phyloP scores from a whole-genome alignment of 306 rosid genomes.

The Comarum palustre region DNA sequence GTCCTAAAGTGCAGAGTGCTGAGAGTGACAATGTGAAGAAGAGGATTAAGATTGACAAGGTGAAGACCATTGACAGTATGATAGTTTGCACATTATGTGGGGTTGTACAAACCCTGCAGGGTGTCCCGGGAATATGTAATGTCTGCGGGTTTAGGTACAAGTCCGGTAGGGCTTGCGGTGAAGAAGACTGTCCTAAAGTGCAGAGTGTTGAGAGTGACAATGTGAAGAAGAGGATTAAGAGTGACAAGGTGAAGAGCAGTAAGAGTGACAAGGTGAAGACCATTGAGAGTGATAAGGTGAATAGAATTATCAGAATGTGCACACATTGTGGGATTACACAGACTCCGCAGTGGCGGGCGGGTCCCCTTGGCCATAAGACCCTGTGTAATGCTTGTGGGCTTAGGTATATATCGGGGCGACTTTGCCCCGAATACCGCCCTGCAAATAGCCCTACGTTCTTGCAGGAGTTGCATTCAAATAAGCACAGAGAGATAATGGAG shows the following conservation, averaged over 20 bases:
- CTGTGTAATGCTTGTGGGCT: constrained; percentile 87
- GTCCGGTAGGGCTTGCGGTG: not conserved
- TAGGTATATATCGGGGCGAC: constrained; percentile 61
- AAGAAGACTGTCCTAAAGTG: constrained; percentile 16
- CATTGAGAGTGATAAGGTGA: constrained; percentile 3
- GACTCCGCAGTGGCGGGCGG: constrained; percentile 80
- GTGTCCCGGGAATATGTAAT: not conserved
- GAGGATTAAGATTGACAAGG: not conserved
- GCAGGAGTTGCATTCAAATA: constrained; percentile 58
- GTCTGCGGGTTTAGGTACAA: not conserved
- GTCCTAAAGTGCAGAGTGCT: constrained; percentile 1
- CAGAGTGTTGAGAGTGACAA: constrained; percentile 1
- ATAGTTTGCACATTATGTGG: not conserved
- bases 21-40: not conserved
- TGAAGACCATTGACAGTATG: not conserved
- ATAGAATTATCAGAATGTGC: constrained; percentile 44
- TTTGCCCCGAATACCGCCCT: constrained; percentile 75
- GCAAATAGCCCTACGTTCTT: constrained; percentile 65
- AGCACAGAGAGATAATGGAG: constrained; percentile 67
- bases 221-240: not conserved
- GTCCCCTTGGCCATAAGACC: constrained; percentile 66
- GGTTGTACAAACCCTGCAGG: not conserved
- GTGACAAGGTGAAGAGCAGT: not conserved
- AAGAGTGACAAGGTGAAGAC: not conserved
- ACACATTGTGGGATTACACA: constrained; percentile 65